Conservation (phyloP, 163 green algal genomes). For the Scenedesmus sp. region DNA sequence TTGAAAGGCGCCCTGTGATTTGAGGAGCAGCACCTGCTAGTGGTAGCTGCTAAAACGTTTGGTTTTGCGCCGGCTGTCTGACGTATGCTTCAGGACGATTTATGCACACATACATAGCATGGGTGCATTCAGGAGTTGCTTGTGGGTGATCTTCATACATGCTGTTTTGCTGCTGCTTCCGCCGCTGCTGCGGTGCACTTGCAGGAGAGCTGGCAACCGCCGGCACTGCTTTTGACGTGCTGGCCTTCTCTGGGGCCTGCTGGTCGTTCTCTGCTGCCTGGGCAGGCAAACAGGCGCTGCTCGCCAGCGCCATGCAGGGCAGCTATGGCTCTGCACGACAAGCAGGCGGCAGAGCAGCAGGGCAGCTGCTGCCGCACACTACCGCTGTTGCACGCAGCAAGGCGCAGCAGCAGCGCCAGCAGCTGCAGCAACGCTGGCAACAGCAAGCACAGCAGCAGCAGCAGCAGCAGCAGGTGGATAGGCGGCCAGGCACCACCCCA, state of each 20-base stretch:
- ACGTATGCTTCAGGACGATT: no score
- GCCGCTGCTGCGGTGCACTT: background rate
- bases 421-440: slow-evolving; percentile 24
- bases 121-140: background rate
- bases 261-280: slow-evolving; percentile 51
- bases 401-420: slow-evolving; percentile 17
- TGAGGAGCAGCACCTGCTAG: background rate
- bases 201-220: slow-evolving; percentile 70
- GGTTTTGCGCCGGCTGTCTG: no score
- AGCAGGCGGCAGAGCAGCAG: slow-evolving; percentile 13
- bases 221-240: slow-evolving; percentile 69
- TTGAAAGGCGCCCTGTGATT: background rate
- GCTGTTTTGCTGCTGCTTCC: background rate
- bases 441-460: slow-evolving; percentile 27
- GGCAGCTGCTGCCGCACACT: slow-evolving; percentile 17
- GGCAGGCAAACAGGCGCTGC: slow-evolving; percentile 14
- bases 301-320: slow-evolving; percentile 26
- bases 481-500: background rate
- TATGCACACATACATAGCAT: background rate
- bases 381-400: slow-evolving; percentile 8
- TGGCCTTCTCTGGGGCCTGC: slow-evolving; percentile 61
- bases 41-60: no score
- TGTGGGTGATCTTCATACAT: background rate
- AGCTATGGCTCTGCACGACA: slow-evolving; percentile 24
- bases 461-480: background rate